phyloP scores from a whole-genome alignment of 2,329 filamentous ascomycete genomes.

The Microdochium nivale region DNA sequence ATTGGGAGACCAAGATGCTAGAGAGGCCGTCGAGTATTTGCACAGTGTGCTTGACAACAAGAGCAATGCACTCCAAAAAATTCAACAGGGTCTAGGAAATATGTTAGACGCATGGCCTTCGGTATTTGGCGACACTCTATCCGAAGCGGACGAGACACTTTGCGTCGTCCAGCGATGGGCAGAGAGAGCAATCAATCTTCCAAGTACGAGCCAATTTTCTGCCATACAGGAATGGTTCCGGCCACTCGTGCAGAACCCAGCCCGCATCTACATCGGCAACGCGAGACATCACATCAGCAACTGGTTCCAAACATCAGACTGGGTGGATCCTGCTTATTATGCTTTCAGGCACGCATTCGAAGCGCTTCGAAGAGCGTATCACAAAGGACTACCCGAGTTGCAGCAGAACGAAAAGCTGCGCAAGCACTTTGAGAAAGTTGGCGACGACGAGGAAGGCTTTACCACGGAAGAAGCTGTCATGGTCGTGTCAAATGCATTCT shows the following conservation, averaged over 20 bases:
- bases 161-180: neutral
- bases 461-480: neutral
- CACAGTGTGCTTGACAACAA: neutral
- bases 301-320: neutral
- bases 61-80: conserved; percentile 1
- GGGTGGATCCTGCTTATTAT: neutral
- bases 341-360: neutral
- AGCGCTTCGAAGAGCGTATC: neutral
- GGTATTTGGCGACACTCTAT: neutral
- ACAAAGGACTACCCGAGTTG: neutral
- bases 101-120: neutral
- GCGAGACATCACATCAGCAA: neutral
- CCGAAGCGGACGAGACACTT: neutral
- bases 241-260: neutral
- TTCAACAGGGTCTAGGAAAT: neutral
- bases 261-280: neutral
- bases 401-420: neutral
- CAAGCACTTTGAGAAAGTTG: neutral
- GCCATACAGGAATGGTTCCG: conserved; percentile 1
- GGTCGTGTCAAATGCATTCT: neutral
- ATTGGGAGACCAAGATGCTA: neutral
- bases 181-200: neutral
- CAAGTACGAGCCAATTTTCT: neutral
- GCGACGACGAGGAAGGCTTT: neutral
- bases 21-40: neutral